A percentile compares a stretch with the other conserved stretches of the same genome.
Conservation (phyloP, 345 rosid genomes). For the Tarenaya hassleriana region DNA sequence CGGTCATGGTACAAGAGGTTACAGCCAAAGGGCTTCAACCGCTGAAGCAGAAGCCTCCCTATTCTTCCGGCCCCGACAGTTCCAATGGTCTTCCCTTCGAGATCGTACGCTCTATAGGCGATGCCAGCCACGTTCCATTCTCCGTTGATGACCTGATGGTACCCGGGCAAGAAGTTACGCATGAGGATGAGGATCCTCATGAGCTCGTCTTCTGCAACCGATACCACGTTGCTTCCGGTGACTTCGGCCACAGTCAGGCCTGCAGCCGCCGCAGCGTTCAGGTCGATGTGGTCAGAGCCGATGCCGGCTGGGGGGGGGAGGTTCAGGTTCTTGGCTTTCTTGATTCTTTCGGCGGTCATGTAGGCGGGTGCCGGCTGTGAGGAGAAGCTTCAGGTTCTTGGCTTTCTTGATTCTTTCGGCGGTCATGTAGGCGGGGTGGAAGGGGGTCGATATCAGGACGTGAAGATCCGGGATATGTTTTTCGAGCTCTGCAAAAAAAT, state of each 20-base stretch:
- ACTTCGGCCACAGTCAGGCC: constrained; percentile 92
- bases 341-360: constrained; percentile 81
- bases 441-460: constrained; percentile 80
- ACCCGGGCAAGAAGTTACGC: constrained; percentile 82
- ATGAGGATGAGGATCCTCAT: constrained; percentile 90
- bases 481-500: constrained; percentile 52
- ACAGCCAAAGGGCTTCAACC: constrained; percentile 88
- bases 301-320: constrained; percentile 92
- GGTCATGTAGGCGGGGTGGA: constrained; percentile 90
- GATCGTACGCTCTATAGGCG: constrained; percentile 85
- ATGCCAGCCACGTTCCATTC: constrained; percentile 95
- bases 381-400: constrained; percentile 79
- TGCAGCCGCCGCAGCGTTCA: constrained; percentile 81
- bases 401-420: constrained; percentile 90
- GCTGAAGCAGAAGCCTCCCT: constrained; percentile 77
- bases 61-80: constrained; percentile 91
- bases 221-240: constrained; percentile 88
- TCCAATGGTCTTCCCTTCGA: constrained; percentile 90
- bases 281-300: constrained; percentile 89
- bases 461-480: constrained; percentile 85
- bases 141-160: constrained; percentile 69
- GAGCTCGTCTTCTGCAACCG: constrained; percentile 94
- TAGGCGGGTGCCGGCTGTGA: constrained; percentile 95
- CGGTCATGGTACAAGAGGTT: constrained; percentile 84
- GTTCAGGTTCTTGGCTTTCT: constrained; percentile 79